Conservation (phyloP, 148 eudicot species). For the Bassia scoparia region DNA sequence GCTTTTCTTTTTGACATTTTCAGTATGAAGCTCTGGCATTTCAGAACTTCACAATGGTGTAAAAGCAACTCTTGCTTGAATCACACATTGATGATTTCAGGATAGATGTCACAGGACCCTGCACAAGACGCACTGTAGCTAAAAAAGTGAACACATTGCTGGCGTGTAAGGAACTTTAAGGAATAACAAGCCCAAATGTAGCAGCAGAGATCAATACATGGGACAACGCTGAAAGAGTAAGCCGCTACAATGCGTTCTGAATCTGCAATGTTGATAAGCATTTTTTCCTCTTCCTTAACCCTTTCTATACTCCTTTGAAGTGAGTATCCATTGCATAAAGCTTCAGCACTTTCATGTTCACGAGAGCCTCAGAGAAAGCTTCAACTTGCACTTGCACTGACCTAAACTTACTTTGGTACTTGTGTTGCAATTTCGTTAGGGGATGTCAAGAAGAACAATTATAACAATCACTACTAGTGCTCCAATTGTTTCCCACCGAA, state of each 20-base stretch:
- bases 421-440: conserved; percentile 61
- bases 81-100: conserved; percentile 78
- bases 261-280: conserved; percentile 66
- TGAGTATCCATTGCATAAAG: conserved; percentile 88
- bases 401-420: conserved; percentile 67
- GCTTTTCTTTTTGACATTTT: conserved; percentile 37
- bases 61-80: conserved; percentile 87
- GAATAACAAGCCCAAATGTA: conserved; percentile 76
- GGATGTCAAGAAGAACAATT: conserved; percentile 69
- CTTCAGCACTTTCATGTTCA: conserved; percentile 75
- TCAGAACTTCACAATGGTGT: conserved; percentile 54
- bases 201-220: conserved; percentile 72
- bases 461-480: conserved; percentile 50
- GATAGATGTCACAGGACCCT: conserved; percentile 81
- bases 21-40: conserved; percentile 79
- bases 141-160: conserved; percentile 90
- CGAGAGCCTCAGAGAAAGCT: conserved; percentile 63
- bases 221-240: conserved; percentile 85
- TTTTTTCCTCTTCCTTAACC: conserved; percentile 54
- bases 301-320: conserved; percentile 58
- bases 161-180: conserved; percentile 60
- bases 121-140: conserved; percentile 79
- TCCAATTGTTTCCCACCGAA: conserved; percentile 61
- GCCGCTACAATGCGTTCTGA: conserved; percentile 53
- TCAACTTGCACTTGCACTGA: conserved; percentile 64